Base-by-base conservation (phyloP, 2,329 filamentous ascomycete genomes). In the Cytospora leucostoma region DNA sequence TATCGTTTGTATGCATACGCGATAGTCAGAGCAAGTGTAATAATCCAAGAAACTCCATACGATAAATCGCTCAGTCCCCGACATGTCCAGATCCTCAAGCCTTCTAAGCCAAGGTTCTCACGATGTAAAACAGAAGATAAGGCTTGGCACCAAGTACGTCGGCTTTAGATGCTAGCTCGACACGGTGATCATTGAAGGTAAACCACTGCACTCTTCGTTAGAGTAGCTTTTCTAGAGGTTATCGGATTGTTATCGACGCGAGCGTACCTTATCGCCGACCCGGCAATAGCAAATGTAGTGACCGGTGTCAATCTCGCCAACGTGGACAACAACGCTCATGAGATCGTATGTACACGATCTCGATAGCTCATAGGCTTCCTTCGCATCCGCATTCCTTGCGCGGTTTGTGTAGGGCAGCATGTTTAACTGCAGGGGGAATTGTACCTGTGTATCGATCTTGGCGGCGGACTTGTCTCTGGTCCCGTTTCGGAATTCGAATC, bases 131-230 rank as follows among this genome's bases (percentile, higher is more conserved):
- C 59, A 98, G 79, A 63, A 98, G 80, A 75, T 97, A 98, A 0
- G 94, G 93, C 74, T 97, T 89, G 15, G 92, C 91, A 35, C 84
- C 85, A 50, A 98, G 81, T 3, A 98, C 94, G 65, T 97, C 92
- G 6, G 90, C 90, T 72, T 95, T 89, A 54, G 86, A 87, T 2
- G 92, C 94, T 62, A 93, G 73, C 66, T 93, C 91, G 32, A 98
- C 94, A 74, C 92, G 93, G 74, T 95, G 93, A 73, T 98, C 94
- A 72, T 98, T 96, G 77, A 97, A 97, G 61, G 91, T 87, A 75
- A 97, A 96, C 94, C 94, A 98, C 84, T 96, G 68, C 17, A 4
- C 66, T 73, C 12, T 49, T 35, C 8, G 67, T 70, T 49, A 67
- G 59, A 49, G 19, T 17, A 15, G 11, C 17, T 33, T 34, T 10